Evolutionary conservation across 2,329 filamentous ascomycete genomes (phyloP), one percentile per base, ranked within the genome.

Genomic region (Nemania diffusa): DNA sequence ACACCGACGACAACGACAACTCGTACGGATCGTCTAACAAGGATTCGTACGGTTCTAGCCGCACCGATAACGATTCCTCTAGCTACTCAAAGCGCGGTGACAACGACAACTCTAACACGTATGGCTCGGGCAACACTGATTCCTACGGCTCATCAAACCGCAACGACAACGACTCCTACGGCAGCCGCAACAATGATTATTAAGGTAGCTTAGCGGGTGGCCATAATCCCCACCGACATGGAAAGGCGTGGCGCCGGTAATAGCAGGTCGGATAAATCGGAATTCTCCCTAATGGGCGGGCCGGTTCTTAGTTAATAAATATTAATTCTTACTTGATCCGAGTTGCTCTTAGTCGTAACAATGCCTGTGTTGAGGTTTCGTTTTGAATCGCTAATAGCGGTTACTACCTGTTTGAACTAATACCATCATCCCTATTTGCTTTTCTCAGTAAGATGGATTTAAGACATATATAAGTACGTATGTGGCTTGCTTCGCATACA

Each of bases 121-220:
- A 55, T 26, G 59, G 59, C 20, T 55, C 50, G 8, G 26, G 52
- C 44, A 51, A 72, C 46, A 48, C 48, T 7, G 62, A 69, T 29
- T 67, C 69, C 13, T 63, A 69, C 15, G 61, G 42, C 42, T 52
- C 56, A 17, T 22, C 46, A 20, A 62, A 71, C 37, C 53, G 71
- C 17, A 26, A 44, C 22, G 27, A 67, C 29, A 55, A 59, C 46
- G 15, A 37, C 48, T 44, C 60, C 15, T 70, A 70, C 22, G 68
- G 32, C 6, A 61, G 20, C 51, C 51, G 70, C 2, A 22, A 51
- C 42, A 65, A 75, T 62, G 69, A 75, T 42, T 71, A 74, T 51
- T 67, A 72, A 37, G 44, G 40, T 9, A 44, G 17, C 52, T 29
- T 22, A 29, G 73, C 50, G 71, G 32, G 22, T 20, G 15, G 34